A percentile compares a stretch with the other conserved stretches of the same genome.
Conservation (phyloP, 208 protist species). For the Wallacemonas sp. region DNA sequence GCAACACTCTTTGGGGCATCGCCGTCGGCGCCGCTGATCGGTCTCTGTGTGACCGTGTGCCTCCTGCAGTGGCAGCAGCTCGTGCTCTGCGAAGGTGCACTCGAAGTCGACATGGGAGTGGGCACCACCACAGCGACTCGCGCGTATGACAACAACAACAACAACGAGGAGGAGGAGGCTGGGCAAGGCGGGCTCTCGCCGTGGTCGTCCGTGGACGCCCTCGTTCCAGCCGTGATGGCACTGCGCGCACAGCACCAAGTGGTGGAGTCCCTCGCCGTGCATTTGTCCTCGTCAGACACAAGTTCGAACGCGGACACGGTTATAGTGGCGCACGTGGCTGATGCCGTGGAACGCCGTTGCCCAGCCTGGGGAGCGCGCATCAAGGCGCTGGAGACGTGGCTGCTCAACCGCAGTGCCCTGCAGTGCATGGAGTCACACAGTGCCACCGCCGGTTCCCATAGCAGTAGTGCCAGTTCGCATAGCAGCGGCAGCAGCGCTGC, state of each 20-base stretch:
- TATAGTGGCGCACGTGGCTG: not conserved
- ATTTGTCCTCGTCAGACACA: not conserved
- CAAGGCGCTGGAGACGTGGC: not conserved
- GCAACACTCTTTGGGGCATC: constrained; percentile 25
- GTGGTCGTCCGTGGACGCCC: not conserved
- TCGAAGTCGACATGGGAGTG: constrained; percentile 16
- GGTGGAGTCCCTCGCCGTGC: not conserved
- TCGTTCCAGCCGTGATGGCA: constrained; percentile 4
- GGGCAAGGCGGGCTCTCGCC: too few species aligned
- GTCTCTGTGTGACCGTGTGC: not conserved
- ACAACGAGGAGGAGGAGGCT: too few species aligned
- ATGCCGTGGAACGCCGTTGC: not conserved
- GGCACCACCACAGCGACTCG: not conserved
- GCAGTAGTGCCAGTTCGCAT: not conserved
- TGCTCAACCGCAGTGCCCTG: constrained; percentile 12
- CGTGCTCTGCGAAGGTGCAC: constrained; percentile 22
- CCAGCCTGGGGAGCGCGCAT: not conserved
- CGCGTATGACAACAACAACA: too few species aligned
- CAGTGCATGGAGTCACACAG: not conserved
- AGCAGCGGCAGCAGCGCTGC: not conserved
- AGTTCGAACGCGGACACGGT: too few species aligned
- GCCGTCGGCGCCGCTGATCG: not conserved
- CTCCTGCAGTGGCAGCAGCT: constrained; percentile 34
- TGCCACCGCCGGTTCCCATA: not conserved
- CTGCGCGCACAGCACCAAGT: not conserved